Conservation (phyloP, 1,284 basidiomycete genomes). For the Lentinula novae-zelandiae region DNA sequence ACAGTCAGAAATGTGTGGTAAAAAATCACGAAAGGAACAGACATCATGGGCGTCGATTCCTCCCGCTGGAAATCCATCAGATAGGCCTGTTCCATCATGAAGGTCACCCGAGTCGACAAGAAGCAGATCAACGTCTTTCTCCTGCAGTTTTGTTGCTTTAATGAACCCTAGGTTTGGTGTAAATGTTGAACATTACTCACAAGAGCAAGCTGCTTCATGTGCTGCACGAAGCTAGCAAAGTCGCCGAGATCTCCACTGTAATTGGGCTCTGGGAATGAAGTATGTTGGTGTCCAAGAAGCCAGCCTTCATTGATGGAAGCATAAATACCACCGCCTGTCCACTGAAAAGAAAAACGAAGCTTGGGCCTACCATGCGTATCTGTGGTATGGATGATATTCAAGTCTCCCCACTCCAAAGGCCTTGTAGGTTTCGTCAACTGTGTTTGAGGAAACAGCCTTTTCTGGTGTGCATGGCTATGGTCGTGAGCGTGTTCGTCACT, state of each 20-base stretch:
- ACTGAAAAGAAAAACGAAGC: neutral
- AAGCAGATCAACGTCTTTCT: slow-evolving; percentile 67
- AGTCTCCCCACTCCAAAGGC: slow-evolving; percentile 71
- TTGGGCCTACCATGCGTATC: slow-evolving; percentile 57
- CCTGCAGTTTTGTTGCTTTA: slow-evolving; percentile 27
- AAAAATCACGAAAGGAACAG: slow-evolving; percentile 14
- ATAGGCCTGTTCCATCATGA: slow-evolving; percentile 78
- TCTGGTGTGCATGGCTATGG: slow-evolving; percentile 26
- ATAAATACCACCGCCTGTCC: neutral
- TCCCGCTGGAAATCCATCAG: slow-evolving; percentile 71
- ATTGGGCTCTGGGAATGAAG: slow-evolving; percentile 69
- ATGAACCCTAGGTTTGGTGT: neutral
- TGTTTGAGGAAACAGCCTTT: slow-evolving; percentile 40
- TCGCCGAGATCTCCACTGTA: slow-evolving; percentile 72
- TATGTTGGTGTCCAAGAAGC: slow-evolving; percentile 73
- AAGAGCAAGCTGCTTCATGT: slow-evolving; percentile 73
- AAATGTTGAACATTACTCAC: slow-evolving; percentile 26
- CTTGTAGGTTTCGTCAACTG: slow-evolving; percentile 52
- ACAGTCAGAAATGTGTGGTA: neutral
- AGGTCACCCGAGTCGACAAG: slow-evolving; percentile 75
- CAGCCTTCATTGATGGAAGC: slow-evolving; percentile 35
- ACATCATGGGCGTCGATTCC: slow-evolving; percentile 72
- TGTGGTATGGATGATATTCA: slow-evolving; percentile 80
- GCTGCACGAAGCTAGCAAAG: slow-evolving; percentile 75
- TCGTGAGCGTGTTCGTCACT: slow-evolving; percentile 30